Percentiles rank a stretch among this genome's conserved stretches.
These are phyloP conservation scores for Suillus alpinus DNA, from an alignment of 768 basidiomycete genomes.

Conservation along the genomic window DNA sequence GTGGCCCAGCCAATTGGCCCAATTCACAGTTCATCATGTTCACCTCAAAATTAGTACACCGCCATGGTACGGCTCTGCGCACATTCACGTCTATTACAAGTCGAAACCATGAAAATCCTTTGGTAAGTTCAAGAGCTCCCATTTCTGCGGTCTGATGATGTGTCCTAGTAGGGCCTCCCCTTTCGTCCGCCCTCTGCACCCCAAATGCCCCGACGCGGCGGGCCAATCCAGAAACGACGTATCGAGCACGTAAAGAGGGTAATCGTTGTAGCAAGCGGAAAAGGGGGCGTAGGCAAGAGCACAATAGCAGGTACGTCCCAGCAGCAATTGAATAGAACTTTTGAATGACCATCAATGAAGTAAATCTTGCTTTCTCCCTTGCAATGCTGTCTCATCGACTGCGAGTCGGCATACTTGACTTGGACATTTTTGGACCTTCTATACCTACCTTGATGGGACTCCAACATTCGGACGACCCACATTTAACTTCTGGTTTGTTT, in stretches of 20 bases:
- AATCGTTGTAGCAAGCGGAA: constrained; percentile 85
- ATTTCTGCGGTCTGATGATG: constrained; percentile 9
- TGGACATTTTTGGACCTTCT: constrained; percentile 95
- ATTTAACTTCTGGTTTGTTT: constrained; percentile 62
- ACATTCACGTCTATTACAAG: constrained; percentile 21
- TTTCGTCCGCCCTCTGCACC: constrained; percentile 40
- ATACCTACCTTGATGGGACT: constrained; percentile 93
- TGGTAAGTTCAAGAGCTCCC: constrained; percentile 36
- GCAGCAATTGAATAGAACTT: neutral
- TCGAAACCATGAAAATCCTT: constrained; percentile 52
- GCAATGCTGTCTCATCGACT: constrained; percentile 46
- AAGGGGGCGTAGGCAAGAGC: constrained; percentile 95
- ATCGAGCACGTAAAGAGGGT: constrained; percentile 79
- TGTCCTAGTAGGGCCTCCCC: constrained; percentile 32
- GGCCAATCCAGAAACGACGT: constrained; percentile 49
- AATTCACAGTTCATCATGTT: constrained; percentile 7
- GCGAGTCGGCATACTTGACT: constrained; percentile 84
- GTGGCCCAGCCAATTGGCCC: too few species aligned
- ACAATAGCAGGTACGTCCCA: constrained; percentile 74
- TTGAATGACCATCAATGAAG: constrained; percentile 34
- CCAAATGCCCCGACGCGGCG: constrained; percentile 58
- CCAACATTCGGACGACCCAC: constrained; percentile 72
- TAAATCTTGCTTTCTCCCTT: constrained; percentile 79
- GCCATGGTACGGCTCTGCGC: neutral
- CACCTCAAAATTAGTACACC: neutral